These are phyloP conservation scores for Vigna angularis DNA, from an alignment of 306 rosid genomes.

Conservation along the genomic window DNA sequence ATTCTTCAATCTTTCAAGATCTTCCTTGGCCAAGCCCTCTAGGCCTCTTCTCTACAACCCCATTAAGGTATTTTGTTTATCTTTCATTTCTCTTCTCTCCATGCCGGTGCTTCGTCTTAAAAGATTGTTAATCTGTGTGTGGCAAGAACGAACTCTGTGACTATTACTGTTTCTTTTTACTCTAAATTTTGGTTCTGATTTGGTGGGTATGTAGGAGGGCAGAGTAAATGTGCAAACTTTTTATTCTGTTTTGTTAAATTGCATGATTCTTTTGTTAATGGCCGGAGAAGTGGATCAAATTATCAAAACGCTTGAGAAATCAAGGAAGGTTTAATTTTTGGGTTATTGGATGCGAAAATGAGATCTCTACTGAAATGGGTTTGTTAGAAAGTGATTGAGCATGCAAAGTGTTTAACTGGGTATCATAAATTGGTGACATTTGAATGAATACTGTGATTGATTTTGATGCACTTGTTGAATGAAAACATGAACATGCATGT, in stretches of 20 bases:
- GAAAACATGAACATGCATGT: slow-evolving; percentile 32
- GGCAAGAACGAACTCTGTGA: not conserved
- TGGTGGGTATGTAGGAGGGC: slow-evolving; percentile 25
- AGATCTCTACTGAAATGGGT: slow-evolving; percentile 31
- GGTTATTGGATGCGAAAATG: not conserved
- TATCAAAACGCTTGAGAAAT: slow-evolving; percentile 22
- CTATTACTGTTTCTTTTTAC: not conserved
- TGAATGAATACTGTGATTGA: not conserved
- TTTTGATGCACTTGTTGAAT: not conserved
- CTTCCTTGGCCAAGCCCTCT: slow-evolving; percentile 46
- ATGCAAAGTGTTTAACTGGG: not conserved
- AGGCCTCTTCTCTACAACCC: slow-evolving; percentile 47
- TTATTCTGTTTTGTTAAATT: not conserved
- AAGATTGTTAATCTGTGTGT: not conserved
- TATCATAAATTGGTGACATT: not conserved
- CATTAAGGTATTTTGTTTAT: slow-evolving; percentile 45
- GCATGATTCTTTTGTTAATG: slow-evolving; percentile 19
- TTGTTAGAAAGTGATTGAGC: not conserved
- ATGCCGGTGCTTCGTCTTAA: not conserved
- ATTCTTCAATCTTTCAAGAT: slow-evolving; percentile 48
- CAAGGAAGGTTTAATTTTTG: not conserved
- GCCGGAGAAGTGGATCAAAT: slow-evolving; percentile 5
- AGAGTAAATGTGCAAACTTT: not conserved
- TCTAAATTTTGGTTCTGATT: not conserved
- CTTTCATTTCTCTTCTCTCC: not conserved